These are phyloP conservation scores for Combretum micranthum DNA, from an alignment of 345 rosid genomes.

Conservation along the genomic window DNA sequence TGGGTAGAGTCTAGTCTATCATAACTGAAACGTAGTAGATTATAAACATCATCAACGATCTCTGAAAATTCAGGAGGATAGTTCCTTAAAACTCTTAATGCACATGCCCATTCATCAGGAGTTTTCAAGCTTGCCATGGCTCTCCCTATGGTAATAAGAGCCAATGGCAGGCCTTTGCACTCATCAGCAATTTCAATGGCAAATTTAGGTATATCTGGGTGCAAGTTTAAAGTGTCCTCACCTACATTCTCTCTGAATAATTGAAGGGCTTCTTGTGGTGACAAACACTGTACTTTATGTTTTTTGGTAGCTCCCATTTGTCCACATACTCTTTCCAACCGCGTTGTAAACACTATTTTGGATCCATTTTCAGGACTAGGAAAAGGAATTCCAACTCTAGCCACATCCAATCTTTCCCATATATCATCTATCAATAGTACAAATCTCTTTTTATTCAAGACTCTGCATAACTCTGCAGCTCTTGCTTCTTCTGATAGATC, in stretches of 20 bases:
- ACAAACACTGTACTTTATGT: constrained; percentile 8
- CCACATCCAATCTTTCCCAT: too few species aligned
- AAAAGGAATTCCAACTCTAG: too few species aligned
- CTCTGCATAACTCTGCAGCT: too few species aligned
- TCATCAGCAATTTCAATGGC: constrained; percentile 4
- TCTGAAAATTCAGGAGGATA: constrained; percentile 3
- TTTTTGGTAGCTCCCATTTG: constrained; percentile 15
- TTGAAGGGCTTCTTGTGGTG: constrained; percentile 7
- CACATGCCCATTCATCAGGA: constrained; percentile 10
- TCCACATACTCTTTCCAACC: constrained; percentile 17
- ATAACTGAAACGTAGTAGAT: constrained; percentile 1
- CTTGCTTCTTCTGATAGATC: too few species aligned
- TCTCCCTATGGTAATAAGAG: constrained; percentile 12
- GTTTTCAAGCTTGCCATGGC: constrained; percentile 10
- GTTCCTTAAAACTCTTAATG: not conserved
- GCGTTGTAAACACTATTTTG: too few species aligned
- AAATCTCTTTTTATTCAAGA: too few species aligned
- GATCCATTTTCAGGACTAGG: too few species aligned
- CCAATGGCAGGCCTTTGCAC: constrained; percentile 15
- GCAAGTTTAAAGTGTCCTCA: not conserved
- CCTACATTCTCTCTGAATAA: too few species aligned
- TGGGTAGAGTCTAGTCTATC: not conserved
- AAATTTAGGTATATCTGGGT: constrained; percentile 1
- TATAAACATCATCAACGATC: constrained; percentile 1
- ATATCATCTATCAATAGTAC: too few species aligned